Conservation (phyloP, 2,329 filamentous ascomycete species). For the Talaromyces sp. region DNA sequence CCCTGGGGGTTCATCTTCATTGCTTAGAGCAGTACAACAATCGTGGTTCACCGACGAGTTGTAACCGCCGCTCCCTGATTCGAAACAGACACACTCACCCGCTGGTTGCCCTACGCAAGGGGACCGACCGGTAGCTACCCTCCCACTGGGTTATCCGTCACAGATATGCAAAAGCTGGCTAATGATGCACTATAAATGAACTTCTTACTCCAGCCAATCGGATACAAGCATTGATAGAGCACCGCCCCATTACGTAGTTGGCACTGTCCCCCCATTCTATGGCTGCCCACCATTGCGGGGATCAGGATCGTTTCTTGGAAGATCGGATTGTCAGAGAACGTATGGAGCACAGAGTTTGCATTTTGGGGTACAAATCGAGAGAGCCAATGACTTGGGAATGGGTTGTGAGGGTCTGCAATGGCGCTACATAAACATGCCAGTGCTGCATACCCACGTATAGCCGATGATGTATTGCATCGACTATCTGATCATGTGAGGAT, state of each 20-base stretch:
- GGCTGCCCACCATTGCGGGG: neutral
- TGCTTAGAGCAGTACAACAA: conserved; percentile 52
- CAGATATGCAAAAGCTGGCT: conserved; percentile 28
- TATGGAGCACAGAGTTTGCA: conserved; percentile 4
- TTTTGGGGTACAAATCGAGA: neutral
- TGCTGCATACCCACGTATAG: neutral
- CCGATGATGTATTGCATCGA: conserved; percentile 6
- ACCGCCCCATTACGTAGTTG: neutral
- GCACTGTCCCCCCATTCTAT: neutral
- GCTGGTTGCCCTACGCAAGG: conserved; percentile 39
- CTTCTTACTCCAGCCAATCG: neutral
- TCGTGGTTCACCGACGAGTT: conserved; percentile 57
- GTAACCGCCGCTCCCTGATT: conserved; percentile 51
- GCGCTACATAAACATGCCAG: neutral
- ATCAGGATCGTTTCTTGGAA: neutral
- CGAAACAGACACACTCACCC: conserved; percentile 53
- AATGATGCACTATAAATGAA: neutral
- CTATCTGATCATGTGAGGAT: conserved; percentile 27
- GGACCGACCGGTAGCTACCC: conserved; percentile 35
- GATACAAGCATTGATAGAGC: neutral
- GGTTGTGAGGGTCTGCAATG: neutral
- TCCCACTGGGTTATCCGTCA: conserved; percentile 43
- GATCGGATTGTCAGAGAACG: neutral
- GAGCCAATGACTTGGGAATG: neutral
- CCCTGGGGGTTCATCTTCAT: conserved; percentile 55